Evolutionary conservation across 306 rosid species (phyloP).

Genomic region (Begonia peltatifolia): DNA sequence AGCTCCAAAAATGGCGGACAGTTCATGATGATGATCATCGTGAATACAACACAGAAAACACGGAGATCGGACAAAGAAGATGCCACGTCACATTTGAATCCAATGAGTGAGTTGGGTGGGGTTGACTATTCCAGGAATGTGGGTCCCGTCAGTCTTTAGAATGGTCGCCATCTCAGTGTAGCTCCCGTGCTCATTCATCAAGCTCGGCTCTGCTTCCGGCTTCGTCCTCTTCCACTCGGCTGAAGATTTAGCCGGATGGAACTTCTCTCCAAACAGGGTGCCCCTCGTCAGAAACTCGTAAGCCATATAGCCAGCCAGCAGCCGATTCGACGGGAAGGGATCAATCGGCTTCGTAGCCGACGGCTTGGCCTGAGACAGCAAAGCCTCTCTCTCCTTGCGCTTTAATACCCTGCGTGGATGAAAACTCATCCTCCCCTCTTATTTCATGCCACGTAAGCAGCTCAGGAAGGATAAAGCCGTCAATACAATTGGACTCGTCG

Average conservation of each 20-base stretch:
- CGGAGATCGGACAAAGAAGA: no score
- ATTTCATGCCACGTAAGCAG: background rate
- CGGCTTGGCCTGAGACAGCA: conserved; percentile 4
- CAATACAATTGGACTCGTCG: background rate
- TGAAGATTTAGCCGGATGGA: conserved; percentile 15
- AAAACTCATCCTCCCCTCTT: background rate
- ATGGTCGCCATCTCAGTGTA: conserved; percentile 43
- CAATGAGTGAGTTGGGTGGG: conserved; percentile 58
- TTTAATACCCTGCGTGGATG: background rate
- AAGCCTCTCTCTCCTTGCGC: background rate
- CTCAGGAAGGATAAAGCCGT: background rate
- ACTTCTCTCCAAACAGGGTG: conserved; percentile 42
- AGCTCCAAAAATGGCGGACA: no score
- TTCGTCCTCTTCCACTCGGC: conserved; percentile 13
- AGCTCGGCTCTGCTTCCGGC: conserved; percentile 14
- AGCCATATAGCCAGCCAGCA: conserved; percentile 75
- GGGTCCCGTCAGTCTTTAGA: conserved; percentile 52
- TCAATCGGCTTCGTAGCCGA: conserved; percentile 5
- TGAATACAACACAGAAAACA: no score
- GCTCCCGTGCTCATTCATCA: conserved; percentile 24
- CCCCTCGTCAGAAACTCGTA: conserved; percentile 50
- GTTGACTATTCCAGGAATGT: conserved; percentile 56
- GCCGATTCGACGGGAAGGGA: conserved; percentile 21
- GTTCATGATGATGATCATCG: no score
- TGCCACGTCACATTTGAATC: conserved; percentile 36